phyloP scores from a whole-genome alignment of 2,329 filamentous ascomycete species.

The Canariomyces notabilis region DNA sequence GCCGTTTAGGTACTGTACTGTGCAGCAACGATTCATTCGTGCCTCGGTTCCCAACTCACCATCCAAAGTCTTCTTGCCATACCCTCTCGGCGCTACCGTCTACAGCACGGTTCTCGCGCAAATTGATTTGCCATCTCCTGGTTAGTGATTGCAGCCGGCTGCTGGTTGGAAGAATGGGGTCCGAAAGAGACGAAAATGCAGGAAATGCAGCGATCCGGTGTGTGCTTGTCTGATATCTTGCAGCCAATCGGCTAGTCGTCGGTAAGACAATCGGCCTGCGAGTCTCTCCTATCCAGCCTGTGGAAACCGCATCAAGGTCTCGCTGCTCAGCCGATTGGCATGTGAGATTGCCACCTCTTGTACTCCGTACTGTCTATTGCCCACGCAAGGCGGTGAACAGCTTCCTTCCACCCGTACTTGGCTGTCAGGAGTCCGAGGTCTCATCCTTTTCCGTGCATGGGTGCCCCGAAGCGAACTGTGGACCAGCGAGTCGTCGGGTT shows the following conservation, averaged over 20 bases:
- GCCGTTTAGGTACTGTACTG: neutral
- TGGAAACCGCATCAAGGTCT: neutral
- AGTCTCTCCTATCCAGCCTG: constrained; percentile 4
- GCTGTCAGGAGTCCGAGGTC: too few relatives aligned
- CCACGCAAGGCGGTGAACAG: constrained; percentile 10
- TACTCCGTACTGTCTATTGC: too few relatives aligned
- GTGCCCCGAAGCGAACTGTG: too few relatives aligned
- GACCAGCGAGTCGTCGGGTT: neutral
- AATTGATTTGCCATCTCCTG: neutral
- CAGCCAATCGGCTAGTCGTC: constrained; percentile 12
- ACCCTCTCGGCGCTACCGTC: neutral
- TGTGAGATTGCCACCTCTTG: neutral
- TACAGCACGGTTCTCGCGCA: neutral
- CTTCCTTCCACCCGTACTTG: neutral
- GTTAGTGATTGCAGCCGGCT: neutral
- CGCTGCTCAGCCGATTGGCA: neutral
- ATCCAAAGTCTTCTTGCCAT: too few relatives aligned
- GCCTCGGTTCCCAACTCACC: neutral
- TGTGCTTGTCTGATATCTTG: neutral
- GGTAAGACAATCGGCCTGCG: constrained; percentile 7
- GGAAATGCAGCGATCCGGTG: constrained; percentile 1
- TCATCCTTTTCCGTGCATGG: too few relatives aligned
- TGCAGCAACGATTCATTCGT: neutral
- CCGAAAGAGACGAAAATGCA: constrained; percentile 1
- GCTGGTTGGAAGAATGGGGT: neutral